phyloP scores from a whole-genome alignment of 2,329 filamentous ascomycete genomes.

The Triangularia verruculosa region DNA sequence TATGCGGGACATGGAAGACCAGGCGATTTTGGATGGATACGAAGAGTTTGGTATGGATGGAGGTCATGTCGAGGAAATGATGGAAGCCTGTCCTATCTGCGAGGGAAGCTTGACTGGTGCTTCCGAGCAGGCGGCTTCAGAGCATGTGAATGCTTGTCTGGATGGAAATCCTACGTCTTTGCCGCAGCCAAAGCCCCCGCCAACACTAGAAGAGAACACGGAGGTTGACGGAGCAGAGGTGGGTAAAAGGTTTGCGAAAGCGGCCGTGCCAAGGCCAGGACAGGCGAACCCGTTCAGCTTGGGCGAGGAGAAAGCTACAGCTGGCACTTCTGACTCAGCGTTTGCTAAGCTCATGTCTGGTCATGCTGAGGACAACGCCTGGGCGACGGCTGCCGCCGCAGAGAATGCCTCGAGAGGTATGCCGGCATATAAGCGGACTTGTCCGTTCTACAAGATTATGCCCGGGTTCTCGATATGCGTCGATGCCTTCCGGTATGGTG shows the following conservation, averaged over 20 bases:
- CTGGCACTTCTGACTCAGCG: conserved; percentile 53
- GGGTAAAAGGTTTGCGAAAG: conserved; percentile 62
- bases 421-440: conserved; percentile 83
- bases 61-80: conserved; percentile 33
- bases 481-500: conserved; percentile 93
- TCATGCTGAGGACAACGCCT: conserved; percentile 86
- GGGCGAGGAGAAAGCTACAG: conserved; percentile 30
- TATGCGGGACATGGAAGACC: conserved; percentile 71
- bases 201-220: conserved; percentile 20
- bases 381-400: conserved; percentile 79
- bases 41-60: conserved; percentile 40
- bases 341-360: conserved; percentile 92
- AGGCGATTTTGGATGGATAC: conserved; percentile 62
- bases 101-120: conserved; percentile 59
- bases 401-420: conserved; percentile 78
- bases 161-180: conserved; percentile 72
- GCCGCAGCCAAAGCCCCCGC: conserved; percentile 31
- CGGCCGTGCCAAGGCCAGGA: conserved; percentile 70
- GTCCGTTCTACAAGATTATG: conserved; percentile 98
- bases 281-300: conserved; percentile 75
- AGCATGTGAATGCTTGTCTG: conserved; percentile 90
- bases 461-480: conserved; percentile 90
- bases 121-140: conserved; percentile 64
- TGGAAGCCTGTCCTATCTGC: conserved; percentile 72
- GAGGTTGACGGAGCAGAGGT: conserved; percentile 38